A percentile compares a stretch with the other conserved stretches of the same genome.
phyloP scores from a whole-genome alignment of 495 filamentous ascomycete species.

The Oidiodendron maius region DNA sequence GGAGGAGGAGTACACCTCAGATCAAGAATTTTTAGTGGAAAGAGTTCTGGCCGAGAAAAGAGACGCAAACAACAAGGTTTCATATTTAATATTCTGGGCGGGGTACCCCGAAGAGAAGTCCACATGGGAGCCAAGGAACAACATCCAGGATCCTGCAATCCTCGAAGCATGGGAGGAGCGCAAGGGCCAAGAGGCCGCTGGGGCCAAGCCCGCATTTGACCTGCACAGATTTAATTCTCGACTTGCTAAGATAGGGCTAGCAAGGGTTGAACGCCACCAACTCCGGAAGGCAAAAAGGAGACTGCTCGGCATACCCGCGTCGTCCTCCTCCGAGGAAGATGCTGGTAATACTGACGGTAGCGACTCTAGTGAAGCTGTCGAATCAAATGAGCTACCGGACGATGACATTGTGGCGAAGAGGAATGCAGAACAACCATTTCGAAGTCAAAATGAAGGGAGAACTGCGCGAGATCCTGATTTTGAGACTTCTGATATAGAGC shows the following conservation, averaged over 20 bases:
- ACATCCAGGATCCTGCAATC: slow-evolving; percentile 42
- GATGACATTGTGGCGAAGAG: background rate
- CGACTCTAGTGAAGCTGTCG: slow-evolving; percentile 15
- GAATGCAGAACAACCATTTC: background rate
- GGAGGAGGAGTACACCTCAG: slow-evolving; percentile 31
- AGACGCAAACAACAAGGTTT: slow-evolving; percentile 27
- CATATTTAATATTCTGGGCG: slow-evolving; percentile 64
- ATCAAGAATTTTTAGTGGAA: slow-evolving; percentile 35
- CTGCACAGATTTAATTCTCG: slow-evolving; percentile 37
- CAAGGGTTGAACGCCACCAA: slow-evolving; percentile 35
- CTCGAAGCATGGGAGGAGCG: slow-evolving; percentile 48
- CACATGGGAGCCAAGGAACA: slow-evolving; percentile 59
- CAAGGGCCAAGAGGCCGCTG: slow-evolving; percentile 36
- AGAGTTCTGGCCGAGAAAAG: slow-evolving; percentile 45
- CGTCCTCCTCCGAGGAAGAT: background rate
- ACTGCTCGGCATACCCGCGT: background rate
- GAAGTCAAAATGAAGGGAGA: background rate
- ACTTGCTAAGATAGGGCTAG: slow-evolving; percentile 17
- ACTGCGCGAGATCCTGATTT: background rate
- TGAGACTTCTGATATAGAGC: background rate
- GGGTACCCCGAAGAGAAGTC: slow-evolving; percentile 50
- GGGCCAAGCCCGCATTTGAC: slow-evolving; percentile 41
- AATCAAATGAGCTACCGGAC: slow-evolving; percentile 3
- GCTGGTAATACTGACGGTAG: slow-evolving; percentile 2
- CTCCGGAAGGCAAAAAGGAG: slow-evolving; percentile 40